Evolutionary conservation across 345 rosid species (phyloP), one percentile per base, ranked within the genome.

Genomic region (Nephelium lappaceum): DNA sequence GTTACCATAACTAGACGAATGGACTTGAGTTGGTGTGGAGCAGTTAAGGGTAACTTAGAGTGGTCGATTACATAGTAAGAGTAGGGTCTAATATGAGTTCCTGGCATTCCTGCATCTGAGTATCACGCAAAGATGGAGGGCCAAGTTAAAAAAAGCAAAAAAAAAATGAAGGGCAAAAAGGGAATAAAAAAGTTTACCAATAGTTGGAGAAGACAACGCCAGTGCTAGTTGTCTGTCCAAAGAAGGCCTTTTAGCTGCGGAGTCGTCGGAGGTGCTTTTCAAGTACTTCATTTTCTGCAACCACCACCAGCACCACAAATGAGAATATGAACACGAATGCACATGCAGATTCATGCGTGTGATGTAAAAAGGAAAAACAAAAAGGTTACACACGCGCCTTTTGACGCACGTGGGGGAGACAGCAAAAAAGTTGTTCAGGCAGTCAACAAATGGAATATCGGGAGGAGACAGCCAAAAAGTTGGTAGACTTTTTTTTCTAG

Each of bases 11-110:
- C 93, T 75, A 94, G 78, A 43, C 95, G 87, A 65, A 87, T 78
- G 11, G 81, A 84, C 72, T 82, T 85, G 78, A 96, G 91, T 38
- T 91, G 93, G 36, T 88, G 87, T 4, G 95, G 98, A 53, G 81
- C 82, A 51, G 74, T 82, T 23, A 71, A 72, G 38, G 93, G 84
- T 63, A 96, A 88, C 88, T 84, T 82, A 25, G 93, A 74, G 77
- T 72, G 87, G 81, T 94, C 94, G 74, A 94, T 83, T 81, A 91
- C 93, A 81, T 94, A 96, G 77, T 89, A 92, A 51, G 91, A 90
- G 7, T 94, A 89, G 27, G 85, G 86, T 78, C 69, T 80, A 5
- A 96, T 81, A 62, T 89, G 97, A n/a, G 88, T 89, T 4, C 87
- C 80, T n/a, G 85, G 86, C 71, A 88, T 89, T 5, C 87, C 80